Evolutionary conservation across 306 rosid species (phyloP).

Genomic region (Cajanus cajan): DNA sequence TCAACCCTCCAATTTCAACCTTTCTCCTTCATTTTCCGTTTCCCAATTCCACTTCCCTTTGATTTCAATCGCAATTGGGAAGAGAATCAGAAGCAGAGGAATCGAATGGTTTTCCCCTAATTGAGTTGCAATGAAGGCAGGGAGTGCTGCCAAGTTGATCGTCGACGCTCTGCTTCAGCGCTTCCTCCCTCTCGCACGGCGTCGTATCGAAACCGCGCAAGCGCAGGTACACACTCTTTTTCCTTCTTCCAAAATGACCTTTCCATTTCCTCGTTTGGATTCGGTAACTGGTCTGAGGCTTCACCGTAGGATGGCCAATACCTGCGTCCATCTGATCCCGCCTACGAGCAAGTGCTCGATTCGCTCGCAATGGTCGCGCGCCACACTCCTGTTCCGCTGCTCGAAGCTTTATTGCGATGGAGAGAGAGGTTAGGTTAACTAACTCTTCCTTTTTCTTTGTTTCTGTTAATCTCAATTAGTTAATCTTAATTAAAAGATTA

Average conservation of each 20-base stretch:
- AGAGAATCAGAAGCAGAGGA: not conserved
- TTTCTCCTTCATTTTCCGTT: too few relatives aligned
- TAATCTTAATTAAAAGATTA: not conserved
- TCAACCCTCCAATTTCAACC: too few relatives aligned
- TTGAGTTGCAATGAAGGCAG: constrained; percentile 69
- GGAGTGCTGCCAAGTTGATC: constrained; percentile 94
- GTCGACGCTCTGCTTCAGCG: constrained; percentile 99
- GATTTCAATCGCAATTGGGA: not conserved
- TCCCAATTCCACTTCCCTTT: not conserved
- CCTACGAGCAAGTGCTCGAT: constrained; percentile 97
- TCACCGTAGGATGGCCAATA: constrained; percentile 77
- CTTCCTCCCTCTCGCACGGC: constrained; percentile 96
- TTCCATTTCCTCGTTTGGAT: not conserved
- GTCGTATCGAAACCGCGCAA: constrained; percentile 99
- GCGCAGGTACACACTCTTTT: constrained; percentile 57
- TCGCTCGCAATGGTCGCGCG: constrained; percentile 97
- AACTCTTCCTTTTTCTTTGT: not conserved
- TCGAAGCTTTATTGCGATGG: constrained; percentile 94
- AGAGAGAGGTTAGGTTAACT: constrained; percentile 62
- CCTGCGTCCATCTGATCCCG: constrained; percentile 98
- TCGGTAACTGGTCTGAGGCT: constrained; percentile 17
- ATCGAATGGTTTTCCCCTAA: constrained; percentile 6
- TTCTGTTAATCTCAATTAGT: not conserved
- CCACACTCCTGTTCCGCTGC: constrained; percentile 96
- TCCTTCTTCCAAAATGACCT: not conserved